A percentile compares a stretch with the other conserved stretches of the same genome.
phyloP scores from a whole-genome alignment of 2,329 filamentous ascomycete species.

The Pyrenophora tritici-repentis region DNA sequence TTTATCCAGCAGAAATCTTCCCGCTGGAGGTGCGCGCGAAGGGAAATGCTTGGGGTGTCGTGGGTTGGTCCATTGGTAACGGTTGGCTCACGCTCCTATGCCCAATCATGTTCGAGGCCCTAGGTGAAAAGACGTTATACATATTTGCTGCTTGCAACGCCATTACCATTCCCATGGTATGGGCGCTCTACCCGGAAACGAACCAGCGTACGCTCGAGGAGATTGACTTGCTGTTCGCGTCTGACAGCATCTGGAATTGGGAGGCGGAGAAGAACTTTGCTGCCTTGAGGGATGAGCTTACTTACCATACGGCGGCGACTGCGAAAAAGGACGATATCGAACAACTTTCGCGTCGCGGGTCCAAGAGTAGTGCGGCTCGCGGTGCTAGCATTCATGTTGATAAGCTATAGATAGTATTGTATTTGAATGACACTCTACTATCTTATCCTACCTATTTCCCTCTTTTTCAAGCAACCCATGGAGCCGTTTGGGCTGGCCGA shows the following conservation, averaged over 20 bases:
- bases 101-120: constrained; percentile 58
- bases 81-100: constrained; percentile 61
- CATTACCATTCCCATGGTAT: constrained; percentile 70
- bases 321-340: constrained; percentile 9
- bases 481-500: too few species aligned
- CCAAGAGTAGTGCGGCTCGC: background rate
- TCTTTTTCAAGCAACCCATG: too few species aligned
- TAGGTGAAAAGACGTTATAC: constrained; percentile 73
- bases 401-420: background rate
- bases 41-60: constrained; percentile 76
- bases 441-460: too few species aligned
- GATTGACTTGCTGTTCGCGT: constrained; percentile 74
- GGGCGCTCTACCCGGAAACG: constrained; percentile 74
- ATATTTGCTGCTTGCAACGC: constrained; percentile 73
- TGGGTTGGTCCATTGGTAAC: constrained; percentile 77
- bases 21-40: constrained; percentile 72
- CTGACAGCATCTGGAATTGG: constrained; percentile 71
- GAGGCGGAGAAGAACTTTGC: constrained; percentile 40
- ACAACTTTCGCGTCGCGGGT: background rate
- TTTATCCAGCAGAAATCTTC: constrained; percentile 76
- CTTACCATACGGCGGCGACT: background rate
- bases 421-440: too few species aligned
- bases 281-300: constrained; percentile 20
- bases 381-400: background rate
- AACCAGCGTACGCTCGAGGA: constrained; percentile 76